phyloP scores from a whole-genome alignment of 371 early-diverging fungal species.

The Rhizopus arrhizus region DNA sequence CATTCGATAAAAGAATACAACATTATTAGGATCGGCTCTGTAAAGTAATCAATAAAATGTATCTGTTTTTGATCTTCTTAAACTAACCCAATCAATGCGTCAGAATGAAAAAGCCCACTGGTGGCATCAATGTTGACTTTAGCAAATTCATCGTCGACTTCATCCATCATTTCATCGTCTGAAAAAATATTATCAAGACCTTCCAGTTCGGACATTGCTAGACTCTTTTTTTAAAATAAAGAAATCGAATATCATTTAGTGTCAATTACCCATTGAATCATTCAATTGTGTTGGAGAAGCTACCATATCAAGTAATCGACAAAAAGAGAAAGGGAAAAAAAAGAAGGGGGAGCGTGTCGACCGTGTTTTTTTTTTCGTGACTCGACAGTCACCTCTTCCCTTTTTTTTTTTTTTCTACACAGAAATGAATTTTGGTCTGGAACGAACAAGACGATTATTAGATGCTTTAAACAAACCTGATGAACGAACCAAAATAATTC shows the following conservation, averaged over 20 bases:
- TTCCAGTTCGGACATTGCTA: not conserved
- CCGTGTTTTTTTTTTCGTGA: not conserved
- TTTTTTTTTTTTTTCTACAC: not conserved
- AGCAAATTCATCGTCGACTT: slow-evolving; percentile 25
- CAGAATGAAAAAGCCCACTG: slow-evolving; percentile 11
- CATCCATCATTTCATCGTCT: slow-evolving; percentile 11
- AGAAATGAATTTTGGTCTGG: slow-evolving; percentile 67
- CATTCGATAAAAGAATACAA: slow-evolving; percentile 53
- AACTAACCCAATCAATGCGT: slow-evolving; percentile 1
- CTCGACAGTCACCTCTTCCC: not conserved
- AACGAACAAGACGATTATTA: slow-evolving; percentile 64
- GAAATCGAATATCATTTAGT: not conserved
- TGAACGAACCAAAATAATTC: slow-evolving; percentile 56
- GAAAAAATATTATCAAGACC: slow-evolving; percentile 5
- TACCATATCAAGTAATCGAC: not conserved
- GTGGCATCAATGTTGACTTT: slow-evolving; percentile 21
- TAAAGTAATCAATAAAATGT: not conserved
- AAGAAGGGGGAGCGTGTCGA: not conserved
- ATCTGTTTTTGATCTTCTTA: not conserved
- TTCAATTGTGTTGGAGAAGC: not conserved
- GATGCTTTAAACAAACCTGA: slow-evolving; percentile 64
- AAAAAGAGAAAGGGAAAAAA: not conserved
- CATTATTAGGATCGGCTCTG: slow-evolving; percentile 20
- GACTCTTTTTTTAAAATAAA: too few species aligned
- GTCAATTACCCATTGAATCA: not conserved